Base-by-base conservation (phyloP, 768 basidiomycete species). In the Lactarius quietus region DNA sequence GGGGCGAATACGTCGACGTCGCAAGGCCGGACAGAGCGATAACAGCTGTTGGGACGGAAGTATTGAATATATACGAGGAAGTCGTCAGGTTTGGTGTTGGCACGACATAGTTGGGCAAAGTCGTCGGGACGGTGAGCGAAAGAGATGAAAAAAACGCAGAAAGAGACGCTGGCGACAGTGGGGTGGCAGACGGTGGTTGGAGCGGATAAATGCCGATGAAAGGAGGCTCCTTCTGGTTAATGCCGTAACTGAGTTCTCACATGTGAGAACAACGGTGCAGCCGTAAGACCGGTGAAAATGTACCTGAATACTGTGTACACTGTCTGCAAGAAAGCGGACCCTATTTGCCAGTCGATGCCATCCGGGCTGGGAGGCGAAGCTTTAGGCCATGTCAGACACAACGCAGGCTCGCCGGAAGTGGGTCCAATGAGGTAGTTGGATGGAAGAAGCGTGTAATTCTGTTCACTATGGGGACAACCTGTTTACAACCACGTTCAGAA, bases 331-430 rank as follows among this genome's bases (percentile, higher is more conserved):
- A 92, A 92, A 0, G 87, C 80, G 1, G 82, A 73, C 26, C 89
- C 90, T 57, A 93, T 79, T 73, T 92, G 89, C 91, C 91, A 93
- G 70, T 93, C 91, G 59, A 93, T 81, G 17, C 89, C 91, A 73
- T 92, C 87, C 17, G 85, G 67, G 63, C 80, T 87, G 0, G 89
- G 91, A 9, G 85, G 79, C 23, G 78, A 74, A 5, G 89, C 89
- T 68, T 76, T 78, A 1, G 90, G 90, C 91, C 91, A 93, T 29
- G 88, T 78, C 51, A 92, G 75, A 74, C 91, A 93, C 17, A 90
- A 73, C 64, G 82, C 79, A 0, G 89, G 86, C 72, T 87, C 81
- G 9, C 85, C 85, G 52, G 78, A 77, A 12, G 85, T 79, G 59
- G 87, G 86, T 26, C 89, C 91, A 60, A 92, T 87, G 55, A 93